Conservation (phyloP, 371 early-diverging fungal species). For the Umbelopsis sp. region DNA sequence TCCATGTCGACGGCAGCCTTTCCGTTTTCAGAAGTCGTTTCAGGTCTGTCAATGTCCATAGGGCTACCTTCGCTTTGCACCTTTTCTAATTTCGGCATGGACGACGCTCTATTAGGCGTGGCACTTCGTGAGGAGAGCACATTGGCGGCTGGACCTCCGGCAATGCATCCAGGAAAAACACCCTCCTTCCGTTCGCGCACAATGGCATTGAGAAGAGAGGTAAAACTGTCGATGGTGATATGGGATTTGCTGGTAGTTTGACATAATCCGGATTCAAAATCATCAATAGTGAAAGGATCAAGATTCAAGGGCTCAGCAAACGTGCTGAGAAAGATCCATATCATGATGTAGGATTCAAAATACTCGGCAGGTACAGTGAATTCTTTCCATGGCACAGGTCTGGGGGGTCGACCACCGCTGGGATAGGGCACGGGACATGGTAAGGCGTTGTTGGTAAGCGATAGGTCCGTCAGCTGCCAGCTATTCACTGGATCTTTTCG, state of each 20-base stretch:
- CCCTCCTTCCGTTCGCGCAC: slow-evolving; percentile 50
- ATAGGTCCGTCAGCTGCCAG: slow-evolving; percentile 49
- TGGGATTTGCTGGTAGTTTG: slow-evolving; percentile 32
- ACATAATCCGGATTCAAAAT: slow-evolving; percentile 43
- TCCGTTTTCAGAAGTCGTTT: neutral
- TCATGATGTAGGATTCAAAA: slow-evolving; percentile 38
- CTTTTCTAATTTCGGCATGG: slow-evolving; percentile 5
- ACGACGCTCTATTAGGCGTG: neutral
- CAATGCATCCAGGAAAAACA: slow-evolving; percentile 20
- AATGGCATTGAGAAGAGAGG: slow-evolving; percentile 44
- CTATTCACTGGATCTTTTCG: slow-evolving; percentile 50
- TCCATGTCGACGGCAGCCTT: neutral
- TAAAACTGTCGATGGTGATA: slow-evolving; percentile 37
- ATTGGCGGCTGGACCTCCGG: neutral
- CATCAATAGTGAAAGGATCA: slow-evolving; percentile 45
- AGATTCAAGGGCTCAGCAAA: slow-evolving; percentile 47
- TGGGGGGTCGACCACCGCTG: slow-evolving; percentile 38
- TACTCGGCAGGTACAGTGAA: slow-evolving; percentile 27
- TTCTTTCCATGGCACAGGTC: slow-evolving; percentile 38
- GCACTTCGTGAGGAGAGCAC: slow-evolving; percentile 1
- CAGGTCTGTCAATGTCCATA: neutral
- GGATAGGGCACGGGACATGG: slow-evolving; percentile 44
- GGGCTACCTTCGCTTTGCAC: slow-evolving; percentile 2
- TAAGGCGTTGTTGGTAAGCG: slow-evolving; percentile 32
- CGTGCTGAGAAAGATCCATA: slow-evolving; percentile 46